A percentile compares a stretch with the other conserved stretches of the same genome.
Conservation (phyloP, 768 basidiomycete species). For the Naganishia onofrii region DNA sequence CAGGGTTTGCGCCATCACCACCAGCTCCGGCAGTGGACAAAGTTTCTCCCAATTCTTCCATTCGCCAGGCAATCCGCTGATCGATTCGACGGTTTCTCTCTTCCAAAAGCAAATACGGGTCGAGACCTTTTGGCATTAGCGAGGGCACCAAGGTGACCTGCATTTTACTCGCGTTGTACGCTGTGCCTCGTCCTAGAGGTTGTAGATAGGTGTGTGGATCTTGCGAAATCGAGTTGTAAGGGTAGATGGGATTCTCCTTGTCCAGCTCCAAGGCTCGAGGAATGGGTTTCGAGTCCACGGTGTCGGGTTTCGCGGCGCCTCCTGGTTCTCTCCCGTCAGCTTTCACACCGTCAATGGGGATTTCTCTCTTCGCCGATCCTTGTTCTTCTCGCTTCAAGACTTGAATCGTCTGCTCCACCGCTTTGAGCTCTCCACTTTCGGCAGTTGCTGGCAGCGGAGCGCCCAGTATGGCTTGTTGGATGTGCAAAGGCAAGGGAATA, state of each 20-base stretch:
- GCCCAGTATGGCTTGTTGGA: conserved; percentile 48
- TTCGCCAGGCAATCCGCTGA: conserved; percentile 80
- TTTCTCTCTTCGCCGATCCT: background rate
- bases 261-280: conserved; percentile 66
- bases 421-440: conserved; percentile 35
- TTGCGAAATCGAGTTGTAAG: conserved; percentile 83
- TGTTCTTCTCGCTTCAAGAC: conserved; percentile 37
- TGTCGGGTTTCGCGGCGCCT: conserved; percentile 29
- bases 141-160: conserved; percentile 76
- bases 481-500: conserved; percentile 47
- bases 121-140: conserved; percentile 84
- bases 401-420: conserved; percentile 49
- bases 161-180: conserved; percentile 51
- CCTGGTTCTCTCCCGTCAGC: too few relatives aligned
- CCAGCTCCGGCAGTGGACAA: conserved; percentile 73
- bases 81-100: conserved; percentile 91
- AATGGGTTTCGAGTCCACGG: background rate
- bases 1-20: conserved; percentile 59
- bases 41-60: conserved; percentile 71
- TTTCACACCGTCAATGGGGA: conserved; percentile 10
- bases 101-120: conserved; percentile 83
- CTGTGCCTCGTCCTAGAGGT: conserved; percentile 60
- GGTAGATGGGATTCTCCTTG: conserved; percentile 74
- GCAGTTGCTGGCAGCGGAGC: conserved; percentile 33
- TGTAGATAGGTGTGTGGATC: conserved; percentile 62